Conservation (phyloP, 2,329 filamentous ascomycete genomes). For the Trichophyton simii region DNA sequence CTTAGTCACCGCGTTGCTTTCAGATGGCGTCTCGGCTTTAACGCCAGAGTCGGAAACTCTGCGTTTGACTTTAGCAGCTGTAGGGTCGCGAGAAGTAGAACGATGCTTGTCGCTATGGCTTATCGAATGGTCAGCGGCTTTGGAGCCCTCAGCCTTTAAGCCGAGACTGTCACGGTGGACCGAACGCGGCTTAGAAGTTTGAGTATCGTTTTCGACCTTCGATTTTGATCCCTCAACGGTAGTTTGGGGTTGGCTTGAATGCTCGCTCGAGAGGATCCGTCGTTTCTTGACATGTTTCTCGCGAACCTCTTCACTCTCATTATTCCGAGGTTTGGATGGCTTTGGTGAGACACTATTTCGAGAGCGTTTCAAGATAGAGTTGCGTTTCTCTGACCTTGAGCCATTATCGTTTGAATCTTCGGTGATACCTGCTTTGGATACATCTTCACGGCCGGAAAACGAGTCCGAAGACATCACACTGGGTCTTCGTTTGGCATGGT, state of each 20-base stretch:
- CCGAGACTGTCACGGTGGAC: not conserved
- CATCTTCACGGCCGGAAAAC: conserved; percentile 28
- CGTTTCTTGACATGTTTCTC: conserved; percentile 33
- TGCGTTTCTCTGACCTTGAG: conserved; percentile 12
- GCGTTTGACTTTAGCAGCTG: not conserved
- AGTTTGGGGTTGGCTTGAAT: conserved; percentile 16
- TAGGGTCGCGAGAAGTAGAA: not conserved
- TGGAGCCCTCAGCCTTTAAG: not conserved
- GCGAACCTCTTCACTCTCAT: conserved; percentile 19
- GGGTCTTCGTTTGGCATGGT: conserved; percentile 20
- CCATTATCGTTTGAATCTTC: conserved; percentile 19
- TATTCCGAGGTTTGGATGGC: conserved; percentile 22
- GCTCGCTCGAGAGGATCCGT: conserved; percentile 31
- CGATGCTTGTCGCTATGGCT: not conserved
- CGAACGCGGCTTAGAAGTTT: not conserved
- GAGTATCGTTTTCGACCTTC: not conserved
- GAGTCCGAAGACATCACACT: conserved; percentile 32
- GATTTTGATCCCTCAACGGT: conserved; percentile 16
- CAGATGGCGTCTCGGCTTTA: conserved; percentile 22
- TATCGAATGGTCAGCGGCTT: not conserved
- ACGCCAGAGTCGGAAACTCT: conserved; percentile 13
- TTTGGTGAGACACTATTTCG: conserved; percentile 33
- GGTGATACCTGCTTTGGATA: conserved; percentile 19
- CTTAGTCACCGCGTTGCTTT: conserved; percentile 11
- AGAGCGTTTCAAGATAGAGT: conserved; percentile 27